Percentiles rank a stretch among this genome's conserved stretches.
Conservation (phyloP, 305 asterid species). For the Fraxinus platypoda region DNA sequence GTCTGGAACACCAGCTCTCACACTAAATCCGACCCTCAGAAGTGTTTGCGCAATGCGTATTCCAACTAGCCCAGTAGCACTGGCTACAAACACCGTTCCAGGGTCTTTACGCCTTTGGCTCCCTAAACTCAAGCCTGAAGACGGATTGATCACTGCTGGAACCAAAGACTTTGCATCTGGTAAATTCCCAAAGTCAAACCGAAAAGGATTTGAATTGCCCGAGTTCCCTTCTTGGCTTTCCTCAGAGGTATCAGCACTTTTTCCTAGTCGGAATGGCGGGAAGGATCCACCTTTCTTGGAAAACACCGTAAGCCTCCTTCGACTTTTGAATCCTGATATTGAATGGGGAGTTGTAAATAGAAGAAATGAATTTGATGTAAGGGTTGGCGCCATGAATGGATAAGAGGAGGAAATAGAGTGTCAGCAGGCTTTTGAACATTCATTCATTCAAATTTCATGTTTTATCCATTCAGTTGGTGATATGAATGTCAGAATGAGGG, state of each 20-base stretch:
- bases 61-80: constrained; percentile 88
- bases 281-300: constrained; percentile 48
- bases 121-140: constrained; percentile 58
- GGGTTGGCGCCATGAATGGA: constrained; percentile 71
- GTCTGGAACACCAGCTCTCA: constrained; percentile 92
- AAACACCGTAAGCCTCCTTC: constrained; percentile 36
- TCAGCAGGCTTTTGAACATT: constrained; percentile 11
- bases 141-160: constrained; percentile 43
- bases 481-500: constrained; percentile 24
- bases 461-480: constrained; percentile 23
- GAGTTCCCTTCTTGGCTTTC: constrained; percentile 26
- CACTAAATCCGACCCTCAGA: constrained; percentile 75
- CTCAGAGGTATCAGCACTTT: constrained; percentile 21
- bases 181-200: constrained; percentile 59
- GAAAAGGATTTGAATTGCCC: constrained; percentile 52
- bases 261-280: constrained; percentile 30
- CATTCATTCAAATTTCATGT: constrained; percentile 15
- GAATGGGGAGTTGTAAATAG: constrained; percentile 52
- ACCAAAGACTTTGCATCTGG: constrained; percentile 63
- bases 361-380: constrained; percentile 72
- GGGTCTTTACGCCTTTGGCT: constrained; percentile 63
- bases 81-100: constrained; percentile 87
- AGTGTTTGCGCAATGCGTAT: constrained; percentile 82
- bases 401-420: constrained; percentile 4
- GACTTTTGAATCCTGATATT: constrained; percentile 33